phyloP scores from a whole-genome alignment of 768 basidiomycete genomes.

The Russula griseocarnosa region DNA sequence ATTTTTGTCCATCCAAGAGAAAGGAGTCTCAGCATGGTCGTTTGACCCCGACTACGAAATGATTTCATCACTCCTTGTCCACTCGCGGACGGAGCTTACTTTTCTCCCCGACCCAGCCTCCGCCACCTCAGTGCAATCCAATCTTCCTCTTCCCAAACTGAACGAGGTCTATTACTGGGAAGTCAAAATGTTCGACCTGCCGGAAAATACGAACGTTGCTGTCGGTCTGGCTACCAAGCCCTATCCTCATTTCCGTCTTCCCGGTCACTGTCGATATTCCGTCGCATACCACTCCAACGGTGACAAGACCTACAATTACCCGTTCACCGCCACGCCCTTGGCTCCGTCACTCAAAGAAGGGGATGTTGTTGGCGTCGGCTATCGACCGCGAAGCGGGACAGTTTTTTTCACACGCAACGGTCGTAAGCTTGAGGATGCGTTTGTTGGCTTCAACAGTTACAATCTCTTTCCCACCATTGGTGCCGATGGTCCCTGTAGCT shows the following conservation, averaged over 20 bases:
- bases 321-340: constrained; percentile 81
- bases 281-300: constrained; percentile 96
- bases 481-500: constrained; percentile 91
- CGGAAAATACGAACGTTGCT: constrained; percentile 78
- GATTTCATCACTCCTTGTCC: constrained; percentile 86
- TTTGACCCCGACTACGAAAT: constrained; percentile 99
- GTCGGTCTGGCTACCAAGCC: constrained; percentile 96
- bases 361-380: constrained; percentile 93
- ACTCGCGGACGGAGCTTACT: constrained; percentile 94
- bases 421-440: constrained; percentile 94
- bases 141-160: constrained; percentile 91
- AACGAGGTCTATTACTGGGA: constrained; percentile 99
- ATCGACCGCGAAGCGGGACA: constrained; percentile 91
- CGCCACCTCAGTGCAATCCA: constrained; percentile 92
- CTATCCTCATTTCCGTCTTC: constrained; percentile 89
- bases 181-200: constrained; percentile 98
- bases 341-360: constrained; percentile 87
- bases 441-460: constrained; percentile 80
- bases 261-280: constrained; percentile 80
- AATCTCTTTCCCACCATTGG: constrained; percentile 98
- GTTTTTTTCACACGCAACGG: constrained; percentile 99
- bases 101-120: constrained; percentile 96
- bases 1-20: constrained; percentile 98
- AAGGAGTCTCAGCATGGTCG: constrained; percentile 98
- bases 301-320: constrained; percentile 96